Conservation (phyloP, 768 basidiomycete species). For the Suillus placidus region DNA sequence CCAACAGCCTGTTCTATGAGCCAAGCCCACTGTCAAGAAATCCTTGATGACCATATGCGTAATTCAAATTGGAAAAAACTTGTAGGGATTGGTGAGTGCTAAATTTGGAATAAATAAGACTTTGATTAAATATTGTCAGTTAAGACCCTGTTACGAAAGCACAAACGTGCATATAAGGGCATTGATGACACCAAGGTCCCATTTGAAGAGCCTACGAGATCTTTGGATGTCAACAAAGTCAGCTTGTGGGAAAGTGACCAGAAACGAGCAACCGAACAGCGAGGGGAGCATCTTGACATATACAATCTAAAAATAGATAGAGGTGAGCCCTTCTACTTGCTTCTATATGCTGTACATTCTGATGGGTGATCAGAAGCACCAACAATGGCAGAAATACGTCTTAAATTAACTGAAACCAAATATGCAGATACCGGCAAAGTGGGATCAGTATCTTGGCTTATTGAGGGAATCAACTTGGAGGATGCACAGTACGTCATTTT, state of each 20-base stretch:
- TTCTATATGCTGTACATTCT: background rate
- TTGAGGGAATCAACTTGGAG: conserved; percentile 11
- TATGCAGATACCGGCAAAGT: background rate
- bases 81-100: conserved; percentile 22
- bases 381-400: conserved; percentile 7
- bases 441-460: conserved; percentile 10
- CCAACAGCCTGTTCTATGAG: background rate
- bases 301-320: conserved; percentile 8
- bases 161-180: conserved; percentile 1
- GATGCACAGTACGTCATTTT: conserved; percentile 9
- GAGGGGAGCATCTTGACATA: conserved; percentile 9
- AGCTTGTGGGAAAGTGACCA: conserved; percentile 3
- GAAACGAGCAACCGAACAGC: background rate
- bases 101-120: background rate
- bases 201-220: background rate
- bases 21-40: conserved; percentile 19
- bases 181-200: conserved; percentile 8
- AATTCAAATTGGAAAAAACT: conserved; percentile 38
- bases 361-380: conserved; percentile 7
- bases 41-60: conserved; percentile 33
- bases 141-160: background rate
- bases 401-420: background rate
- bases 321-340: background rate
- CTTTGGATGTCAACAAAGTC: background rate
- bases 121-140: background rate